These are phyloP conservation scores for Chamaecyparis obtusa DNA, from an alignment of 75 land plant genomes.

Conservation along the genomic window DNA sequence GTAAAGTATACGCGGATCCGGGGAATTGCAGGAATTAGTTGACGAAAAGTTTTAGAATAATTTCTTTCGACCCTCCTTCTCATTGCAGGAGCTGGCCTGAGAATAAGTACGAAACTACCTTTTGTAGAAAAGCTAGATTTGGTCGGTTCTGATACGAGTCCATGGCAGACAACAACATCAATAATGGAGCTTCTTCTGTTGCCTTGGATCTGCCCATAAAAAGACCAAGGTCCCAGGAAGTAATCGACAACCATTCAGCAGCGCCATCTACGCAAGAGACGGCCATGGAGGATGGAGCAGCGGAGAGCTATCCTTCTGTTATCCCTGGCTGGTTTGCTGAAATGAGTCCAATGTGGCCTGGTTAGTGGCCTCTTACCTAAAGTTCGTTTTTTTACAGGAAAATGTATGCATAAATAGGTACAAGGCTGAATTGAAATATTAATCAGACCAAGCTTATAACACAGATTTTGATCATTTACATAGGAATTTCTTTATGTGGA, in stretches of 20 bases:
- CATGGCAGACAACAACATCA: not conserved
- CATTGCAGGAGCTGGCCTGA: not conserved
- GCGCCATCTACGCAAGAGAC: not conserved
- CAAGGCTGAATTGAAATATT: not conserved
- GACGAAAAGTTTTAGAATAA: not conserved
- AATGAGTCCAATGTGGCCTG: slow-evolving; percentile 78
- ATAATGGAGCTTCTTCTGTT: not conserved
- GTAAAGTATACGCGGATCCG: not conserved
- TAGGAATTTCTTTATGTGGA: not conserved
- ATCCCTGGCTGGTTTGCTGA: slow-evolving; percentile 83
- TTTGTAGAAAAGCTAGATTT: not conserved
- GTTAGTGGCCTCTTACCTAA: slow-evolving; percentile 14
- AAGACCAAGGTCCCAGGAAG: not conserved
- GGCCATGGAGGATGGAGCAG: slow-evolving; percentile 1
- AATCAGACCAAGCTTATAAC: not conserved
- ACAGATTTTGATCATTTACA: not conserved
- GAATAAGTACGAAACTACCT: not conserved
- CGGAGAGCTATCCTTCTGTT: slow-evolving; percentile 31
- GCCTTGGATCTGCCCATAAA: not conserved
- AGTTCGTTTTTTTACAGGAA: not conserved
- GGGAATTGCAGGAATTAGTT: not conserved
- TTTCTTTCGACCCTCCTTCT: not conserved
- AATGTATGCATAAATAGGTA: not conserved
- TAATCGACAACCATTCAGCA: not conserved
- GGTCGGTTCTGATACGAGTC: not conserved